A percentile compares a stretch with the other conserved stretches of the same genome.
Conservation (phyloP, 495 filamentous ascomycete species). For the Cercophora sp. region DNA sequence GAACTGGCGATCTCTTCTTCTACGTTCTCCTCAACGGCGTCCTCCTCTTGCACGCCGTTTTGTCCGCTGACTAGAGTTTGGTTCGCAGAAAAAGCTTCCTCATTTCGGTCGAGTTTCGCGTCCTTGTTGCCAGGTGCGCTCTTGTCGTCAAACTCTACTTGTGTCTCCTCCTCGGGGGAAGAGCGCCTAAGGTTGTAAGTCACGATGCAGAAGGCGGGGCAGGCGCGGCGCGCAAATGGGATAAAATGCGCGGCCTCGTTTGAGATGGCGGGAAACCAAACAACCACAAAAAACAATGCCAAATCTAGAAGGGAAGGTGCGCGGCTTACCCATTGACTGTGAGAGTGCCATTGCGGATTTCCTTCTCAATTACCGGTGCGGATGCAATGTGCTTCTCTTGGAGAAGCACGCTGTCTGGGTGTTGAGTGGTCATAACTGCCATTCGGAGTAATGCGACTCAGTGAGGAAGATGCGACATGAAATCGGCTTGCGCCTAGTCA, state of each 20-base stretch:
- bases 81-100: constrained; percentile 26
- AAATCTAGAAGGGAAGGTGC: neutral
- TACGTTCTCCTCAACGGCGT: constrained; percentile 9
- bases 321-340: constrained; percentile 31
- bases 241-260: no score
- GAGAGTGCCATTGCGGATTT: constrained; percentile 24
- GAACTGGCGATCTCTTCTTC: constrained; percentile 11
- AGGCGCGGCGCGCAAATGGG: no score
- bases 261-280: no score
- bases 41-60: constrained; percentile 6
- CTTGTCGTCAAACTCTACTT: no score
- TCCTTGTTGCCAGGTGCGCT: no score
- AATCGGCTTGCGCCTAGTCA: constrained; percentile 5
- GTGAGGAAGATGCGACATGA: constrained; percentile 29
- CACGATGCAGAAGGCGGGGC: no score
- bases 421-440: constrained; percentile 54
- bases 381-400: constrained; percentile 48
- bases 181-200: no score
- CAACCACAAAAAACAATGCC: neutral
- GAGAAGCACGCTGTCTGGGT: constrained; percentile 40
- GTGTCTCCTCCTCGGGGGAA: no score
- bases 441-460: constrained; percentile 31
- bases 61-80: constrained; percentile 4
- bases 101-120: constrained; percentile 11
- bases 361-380: constrained; percentile 41